Base-by-base conservation (phyloP, 2,329 filamentous ascomycete species). In the Botrytis porri region DNA sequence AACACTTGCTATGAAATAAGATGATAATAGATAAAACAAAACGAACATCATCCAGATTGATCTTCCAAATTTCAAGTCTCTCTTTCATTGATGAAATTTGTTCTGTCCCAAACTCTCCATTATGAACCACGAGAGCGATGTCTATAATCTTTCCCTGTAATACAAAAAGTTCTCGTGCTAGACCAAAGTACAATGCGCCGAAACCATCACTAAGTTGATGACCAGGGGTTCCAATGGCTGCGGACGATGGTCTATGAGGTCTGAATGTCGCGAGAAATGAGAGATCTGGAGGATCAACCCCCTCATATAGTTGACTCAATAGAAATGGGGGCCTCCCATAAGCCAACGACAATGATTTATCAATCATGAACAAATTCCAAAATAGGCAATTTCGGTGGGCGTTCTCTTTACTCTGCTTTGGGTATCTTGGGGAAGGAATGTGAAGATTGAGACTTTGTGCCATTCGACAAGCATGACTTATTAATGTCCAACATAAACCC, bases 401-500 rank as follows among this genome's bases (percentile, higher is more conserved):
- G 35, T 74, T 69, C 43, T 54, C 69, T 29, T 71, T 64, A 16
- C 67, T 74, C 1, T 61, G 43, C 43, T 35, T 29, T 57, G 72
- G 54, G 41, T 39, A 41, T 43, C 59, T 67, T 20, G 59, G 60
- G 1, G 63, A 72, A 39, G 70, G 72, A 7, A 73, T 37, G 43
- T 76, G 75, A 4, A 76, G 43, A 35, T 64, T 70, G 22, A 76
- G 64, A 9, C 72, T 70, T 43, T 76, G 74, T 18, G 74, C 71
- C 74, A 76, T 74, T 22, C 70, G 72, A 62, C 75, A 75, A n/a
- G 74, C 75, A 65, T 74, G 74, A 25, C 69, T 73, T 22, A 74
- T 70, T 8, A 76, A 57, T 20, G 66, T 76, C 75, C 74, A 76
- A 32, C 70, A 75, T 16, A 76, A 48, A 45, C 72, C 75, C 18